phyloP scores from a whole-genome alignment of 176 grass and related monocot species.

The Olyra latifolia region DNA sequence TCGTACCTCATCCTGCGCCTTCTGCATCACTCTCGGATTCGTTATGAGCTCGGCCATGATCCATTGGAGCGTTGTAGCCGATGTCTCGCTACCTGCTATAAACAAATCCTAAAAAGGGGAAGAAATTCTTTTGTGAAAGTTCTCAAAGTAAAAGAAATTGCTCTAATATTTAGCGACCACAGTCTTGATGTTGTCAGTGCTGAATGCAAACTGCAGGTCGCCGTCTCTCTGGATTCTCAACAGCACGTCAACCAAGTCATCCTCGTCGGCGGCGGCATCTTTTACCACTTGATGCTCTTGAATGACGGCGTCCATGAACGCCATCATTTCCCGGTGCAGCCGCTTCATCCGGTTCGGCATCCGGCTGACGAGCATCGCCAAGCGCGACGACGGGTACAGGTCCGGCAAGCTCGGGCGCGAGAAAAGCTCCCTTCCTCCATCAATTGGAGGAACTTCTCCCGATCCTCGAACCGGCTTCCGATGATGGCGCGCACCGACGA shows the following conservation, averaged over 20 bases:
- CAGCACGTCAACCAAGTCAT: conserved; percentile 36
- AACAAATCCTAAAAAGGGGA: conserved; percentile 25
- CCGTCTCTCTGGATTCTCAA: conserved; percentile 28
- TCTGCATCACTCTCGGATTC: too few relatives aligned
- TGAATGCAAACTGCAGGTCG: not conserved
- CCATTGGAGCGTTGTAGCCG: conserved; percentile 13
- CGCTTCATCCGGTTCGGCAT: not conserved
- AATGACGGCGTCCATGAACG: conserved; percentile 37
- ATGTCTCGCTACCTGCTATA: conserved; percentile 24
- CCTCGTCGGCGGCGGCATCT: not conserved
- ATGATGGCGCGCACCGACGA: too few relatives aligned
- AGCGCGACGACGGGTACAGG: conserved; percentile 36
- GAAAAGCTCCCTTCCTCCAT: conserved; percentile 24
- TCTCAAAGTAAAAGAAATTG: not conserved
- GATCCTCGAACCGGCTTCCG: conserved; percentile 22
- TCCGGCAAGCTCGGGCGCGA: too few relatives aligned
- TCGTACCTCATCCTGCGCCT: too few relatives aligned
- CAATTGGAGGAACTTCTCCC: conserved; percentile 14
- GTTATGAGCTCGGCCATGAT: conserved; percentile 34
- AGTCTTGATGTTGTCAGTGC: conserved; percentile 24
- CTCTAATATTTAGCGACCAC: not conserved
- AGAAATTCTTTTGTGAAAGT: not conserved
- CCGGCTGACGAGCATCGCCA: conserved; percentile 35
- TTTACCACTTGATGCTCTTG: conserved; percentile 27
- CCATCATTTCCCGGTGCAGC: not conserved